Percentiles rank a stretch among this genome's conserved stretches.
These are phyloP conservation scores for Cryptosporidium ryanae DNA, from an alignment of 169 alveolate genomes.

Conservation along the genomic window DNA sequence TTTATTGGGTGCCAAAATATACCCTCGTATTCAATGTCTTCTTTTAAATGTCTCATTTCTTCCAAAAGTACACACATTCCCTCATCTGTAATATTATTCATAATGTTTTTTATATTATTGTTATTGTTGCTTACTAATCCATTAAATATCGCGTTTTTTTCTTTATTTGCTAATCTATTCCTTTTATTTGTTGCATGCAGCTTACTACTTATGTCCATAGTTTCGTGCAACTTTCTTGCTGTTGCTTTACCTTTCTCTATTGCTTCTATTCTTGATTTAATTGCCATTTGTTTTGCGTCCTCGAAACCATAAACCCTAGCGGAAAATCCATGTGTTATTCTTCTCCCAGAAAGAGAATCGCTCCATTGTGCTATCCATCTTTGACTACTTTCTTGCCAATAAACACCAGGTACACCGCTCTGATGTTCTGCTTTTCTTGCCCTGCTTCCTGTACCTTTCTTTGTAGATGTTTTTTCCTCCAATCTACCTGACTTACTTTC, in stretches of 20 bases:
- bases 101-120: slow-evolving; percentile 15
- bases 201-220: slow-evolving; percentile 2
- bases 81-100: slow-evolving; percentile 44
- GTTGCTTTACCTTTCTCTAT: slow-evolving; percentile 73
- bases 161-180: slow-evolving; percentile 1
- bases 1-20: slow-evolving; percentile 74
- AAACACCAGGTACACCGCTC: slow-evolving; percentile 75
- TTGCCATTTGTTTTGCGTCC: slow-evolving; percentile 73
- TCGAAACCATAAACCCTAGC: slow-evolving; percentile 74
- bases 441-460: slow-evolving; percentile 4
- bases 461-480: neutral
- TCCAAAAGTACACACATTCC: slow-evolving; percentile 42
- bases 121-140: neutral
- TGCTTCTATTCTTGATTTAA: slow-evolving; percentile 69
- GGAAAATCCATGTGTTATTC: slow-evolving; percentile 74
- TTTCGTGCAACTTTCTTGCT: slow-evolving; percentile 69
- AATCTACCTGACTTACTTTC: neutral
- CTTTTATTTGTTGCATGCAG: slow-evolving; percentile 19
- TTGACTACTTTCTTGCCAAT: slow-evolving; percentile 74
- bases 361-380: slow-evolving; percentile 76
- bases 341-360: slow-evolving; percentile 70
- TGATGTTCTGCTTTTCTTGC: slow-evolving; percentile 69
- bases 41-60: slow-evolving; percentile 67
- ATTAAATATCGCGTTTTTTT: neutral
- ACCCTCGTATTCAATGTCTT: slow-evolving; percentile 61